Evolutionary conservation across 2,329 filamentous ascomycete species (phyloP).

Genomic region (Bimuria novae-zelandiae): DNA sequence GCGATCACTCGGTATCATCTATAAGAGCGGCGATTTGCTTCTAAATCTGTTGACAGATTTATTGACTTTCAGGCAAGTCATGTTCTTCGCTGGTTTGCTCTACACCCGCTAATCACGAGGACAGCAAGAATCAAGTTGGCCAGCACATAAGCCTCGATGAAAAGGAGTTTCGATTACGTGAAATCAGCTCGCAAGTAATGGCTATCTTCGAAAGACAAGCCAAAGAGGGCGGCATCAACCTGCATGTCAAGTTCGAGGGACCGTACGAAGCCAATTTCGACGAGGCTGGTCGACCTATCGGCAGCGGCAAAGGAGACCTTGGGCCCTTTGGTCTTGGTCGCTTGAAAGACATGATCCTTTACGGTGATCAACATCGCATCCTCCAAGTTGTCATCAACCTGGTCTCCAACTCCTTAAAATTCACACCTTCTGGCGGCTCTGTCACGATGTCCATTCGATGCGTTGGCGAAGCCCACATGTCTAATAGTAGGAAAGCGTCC

Average conservation of each 20-base stretch:
- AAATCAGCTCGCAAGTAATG: conserved; percentile 79
- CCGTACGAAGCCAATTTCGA: conserved; percentile 47
- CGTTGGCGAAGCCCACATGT: conserved; percentile 60
- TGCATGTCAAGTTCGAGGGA: conserved; percentile 73
- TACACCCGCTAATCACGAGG: not conserved
- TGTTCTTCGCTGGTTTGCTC: not conserved
- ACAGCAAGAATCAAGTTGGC: conserved; percentile 88
- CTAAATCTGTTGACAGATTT: conserved; percentile 87
- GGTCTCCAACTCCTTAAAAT: conserved; percentile 90
- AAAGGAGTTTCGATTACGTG: conserved; percentile 81
- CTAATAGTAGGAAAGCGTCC: conserved; percentile 52
- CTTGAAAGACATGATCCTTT: conserved; percentile 83
- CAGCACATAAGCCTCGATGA: conserved; percentile 82
- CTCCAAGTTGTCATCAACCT: conserved; percentile 93
- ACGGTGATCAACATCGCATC: conserved; percentile 91
- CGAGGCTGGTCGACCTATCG: conserved; percentile 41
- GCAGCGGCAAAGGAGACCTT: conserved; percentile 59
- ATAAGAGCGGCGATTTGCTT: conserved; percentile 83
- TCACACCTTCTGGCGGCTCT: conserved; percentile 76
- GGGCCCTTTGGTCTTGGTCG: conserved; percentile 69
- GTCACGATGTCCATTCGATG: conserved; percentile 80
- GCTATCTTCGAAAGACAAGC: conserved; percentile 92
- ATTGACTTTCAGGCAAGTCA: conserved; percentile 68
- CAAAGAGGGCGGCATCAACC: conserved; percentile 74
- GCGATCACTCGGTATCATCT: conserved; percentile 82